phyloP scores from a whole-genome alignment of 108 stramenopile species.

The Epipyxis sp. region DNA sequence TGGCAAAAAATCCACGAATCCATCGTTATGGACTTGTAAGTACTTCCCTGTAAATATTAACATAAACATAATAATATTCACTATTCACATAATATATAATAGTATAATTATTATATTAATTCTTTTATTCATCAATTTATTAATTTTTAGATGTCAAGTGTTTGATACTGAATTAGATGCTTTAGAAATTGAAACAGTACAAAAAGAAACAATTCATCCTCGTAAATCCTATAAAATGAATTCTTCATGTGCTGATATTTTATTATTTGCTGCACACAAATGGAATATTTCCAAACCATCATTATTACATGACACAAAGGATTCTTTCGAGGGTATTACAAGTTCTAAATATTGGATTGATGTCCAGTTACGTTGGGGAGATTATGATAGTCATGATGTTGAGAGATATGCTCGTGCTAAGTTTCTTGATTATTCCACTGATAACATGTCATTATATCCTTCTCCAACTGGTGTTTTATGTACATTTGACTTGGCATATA shows the following conservation, averaged over 20 bases:
- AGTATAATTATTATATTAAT: background rate
- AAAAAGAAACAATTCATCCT: slow-evolving; percentile 99
- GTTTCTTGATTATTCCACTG: slow-evolving; percentile 98
- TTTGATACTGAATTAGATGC: slow-evolving; percentile 97
- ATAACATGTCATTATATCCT: slow-evolving; percentile 99
- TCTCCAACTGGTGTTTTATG: slow-evolving; percentile 94
- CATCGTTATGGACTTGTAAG: slow-evolving; percentile 94
- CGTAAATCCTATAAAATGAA: slow-evolving; percentile 99
- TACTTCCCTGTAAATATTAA: slow-evolving; percentile 8
- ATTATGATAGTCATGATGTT: slow-evolving; percentile 98
- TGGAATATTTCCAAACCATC: slow-evolving; percentile 96
- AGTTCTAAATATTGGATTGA: slow-evolving; percentile 82
- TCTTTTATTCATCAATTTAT: background rate
- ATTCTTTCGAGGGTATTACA: slow-evolving; percentile 89
- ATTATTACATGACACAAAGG: slow-evolving; percentile 92
- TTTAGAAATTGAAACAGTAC: slow-evolving; percentile 95
- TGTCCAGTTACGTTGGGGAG: slow-evolving; percentile 97
- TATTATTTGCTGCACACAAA: slow-evolving; percentile 96
- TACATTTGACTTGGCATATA: slow-evolving; percentile 94
- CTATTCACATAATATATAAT: no score
- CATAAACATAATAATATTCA: background rate
- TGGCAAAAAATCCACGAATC: slow-evolving; percentile 99
- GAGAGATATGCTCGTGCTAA: slow-evolving; percentile 95
- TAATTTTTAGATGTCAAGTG: slow-evolving; percentile 58
- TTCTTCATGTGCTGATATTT: slow-evolving; percentile 95